Evolutionary conservation across 202 grass and related monocot genomes (phyloP), one percentile per base, ranked within the genome.

Genomic region (Setaria italica): DNA sequence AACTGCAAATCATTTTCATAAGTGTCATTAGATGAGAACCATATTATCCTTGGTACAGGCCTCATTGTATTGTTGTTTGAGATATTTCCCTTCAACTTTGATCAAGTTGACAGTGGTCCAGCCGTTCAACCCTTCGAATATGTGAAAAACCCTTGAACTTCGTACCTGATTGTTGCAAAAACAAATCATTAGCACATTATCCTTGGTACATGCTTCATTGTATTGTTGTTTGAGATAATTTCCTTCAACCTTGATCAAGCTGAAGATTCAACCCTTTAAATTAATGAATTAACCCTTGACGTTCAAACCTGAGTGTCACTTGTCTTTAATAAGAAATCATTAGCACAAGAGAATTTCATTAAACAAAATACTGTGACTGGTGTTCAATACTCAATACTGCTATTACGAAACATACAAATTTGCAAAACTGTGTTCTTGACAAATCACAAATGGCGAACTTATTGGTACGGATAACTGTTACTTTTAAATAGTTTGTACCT

Each of bases 321-420:
- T 13, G 13, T 41, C 76, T 66, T 67, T 82, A 72, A 62, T 30
- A 55, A 55, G 16, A 55, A 55, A 55, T 55, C 53, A 55, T 6
- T 19, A 55, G 53, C 42, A 33, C 21, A 48, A 49, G 20, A 62
- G 16, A 45, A 60, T 46, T 33, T 19, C 0, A 19, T 19, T 54
- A 54, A 54, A 50, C 48, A 71, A 71, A 71, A 17, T 70, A 46
- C 0, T 5, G 4, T 7, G 10, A 70, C 4, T 70, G 67, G 13
- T 41, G 35, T 42, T 55, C 53, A 4, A 55, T 55, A 55, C 7
- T 4, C 20, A 4, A 43, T 11, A 5, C 66, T 69, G 9, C 15
- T 45, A 25, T 70, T 46, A 46, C 20, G 10, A 45, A 11, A n/a
- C 3, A 21, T 37, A 43, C 9, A 21, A 46, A 46, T 45, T 46